These are phyloP conservation scores for Coemansia aciculifera DNA, from an alignment of 192 early-diverging fungal species.

Conservation along the genomic window DNA sequence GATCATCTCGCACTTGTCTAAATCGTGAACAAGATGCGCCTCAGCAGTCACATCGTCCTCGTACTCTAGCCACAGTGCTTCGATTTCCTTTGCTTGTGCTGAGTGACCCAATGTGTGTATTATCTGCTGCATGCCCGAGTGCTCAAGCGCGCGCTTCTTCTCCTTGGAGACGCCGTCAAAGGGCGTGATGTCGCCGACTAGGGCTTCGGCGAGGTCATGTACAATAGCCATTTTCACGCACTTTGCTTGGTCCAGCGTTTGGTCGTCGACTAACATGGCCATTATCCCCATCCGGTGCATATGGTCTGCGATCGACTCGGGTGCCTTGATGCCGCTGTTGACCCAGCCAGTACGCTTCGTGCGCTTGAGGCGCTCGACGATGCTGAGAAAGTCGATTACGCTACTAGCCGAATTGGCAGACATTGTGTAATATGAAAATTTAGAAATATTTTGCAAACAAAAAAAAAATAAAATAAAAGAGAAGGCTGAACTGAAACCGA, in stretches of 20 bases:
- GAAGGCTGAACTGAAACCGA: not conserved
- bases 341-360: slow-evolving; percentile 96
- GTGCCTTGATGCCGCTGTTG: slow-evolving; percentile 61
- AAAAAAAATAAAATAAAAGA: not conserved
- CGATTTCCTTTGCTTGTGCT: slow-evolving; percentile 68
- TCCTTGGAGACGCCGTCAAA: slow-evolving; percentile 72
- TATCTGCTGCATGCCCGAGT: slow-evolving; percentile 49
- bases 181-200: slow-evolving; percentile 86
- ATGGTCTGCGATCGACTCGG: slow-evolving; percentile 92
- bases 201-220: slow-evolving; percentile 84
- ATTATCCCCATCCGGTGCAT: slow-evolving; percentile 95
- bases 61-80: slow-evolving; percentile 81
- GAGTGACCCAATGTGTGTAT: slow-evolving; percentile 59
- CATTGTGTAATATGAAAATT: not conserved
- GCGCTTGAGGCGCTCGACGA: slow-evolving; percentile 81
- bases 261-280: slow-evolving; percentile 80
- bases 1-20: slow-evolving; percentile 98
- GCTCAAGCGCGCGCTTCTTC: slow-evolving; percentile 75
- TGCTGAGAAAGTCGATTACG: slow-evolving; percentile 74
- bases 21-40: slow-evolving; percentile 81
- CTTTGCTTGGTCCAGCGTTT: slow-evolving; percentile 59
- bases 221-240: slow-evolving; percentile 93
- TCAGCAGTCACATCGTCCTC: slow-evolving; percentile 74
- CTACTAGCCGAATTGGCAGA: slow-evolving; percentile 27
- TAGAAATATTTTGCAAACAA: not conserved